Percentiles rank a stretch among this genome's conserved stretches.
Evolutionary conservation across 192 early-diverging fungal genomes (phyloP).

Genomic region (Powellomyces hirtus): DNA sequence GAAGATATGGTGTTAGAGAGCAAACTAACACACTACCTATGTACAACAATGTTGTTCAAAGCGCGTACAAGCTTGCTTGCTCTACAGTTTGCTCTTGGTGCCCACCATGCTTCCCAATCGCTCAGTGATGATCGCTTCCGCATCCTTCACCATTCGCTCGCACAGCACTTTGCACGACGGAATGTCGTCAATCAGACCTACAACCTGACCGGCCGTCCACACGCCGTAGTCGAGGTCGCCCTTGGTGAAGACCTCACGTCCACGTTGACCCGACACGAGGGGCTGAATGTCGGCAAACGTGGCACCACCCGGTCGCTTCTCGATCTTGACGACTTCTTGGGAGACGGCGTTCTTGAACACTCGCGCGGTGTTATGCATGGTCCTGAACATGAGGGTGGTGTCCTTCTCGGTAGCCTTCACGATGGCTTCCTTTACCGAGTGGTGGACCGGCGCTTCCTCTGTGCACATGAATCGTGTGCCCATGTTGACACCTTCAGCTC

Average conservation of each 20-base stretch:
- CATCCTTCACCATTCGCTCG: slow-evolving; percentile 55
- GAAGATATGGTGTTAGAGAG: too few species aligned
- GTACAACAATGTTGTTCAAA: too few species aligned
- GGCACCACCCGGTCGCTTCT: slow-evolving; percentile 61
- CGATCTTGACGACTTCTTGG: slow-evolving; percentile 65
- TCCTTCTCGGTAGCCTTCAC: slow-evolving; percentile 64
- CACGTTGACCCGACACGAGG: slow-evolving; percentile 62
- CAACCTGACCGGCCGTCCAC: slow-evolving; percentile 66
- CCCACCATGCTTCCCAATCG: slow-evolving; percentile 32
- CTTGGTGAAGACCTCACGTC: slow-evolving; percentile 43
- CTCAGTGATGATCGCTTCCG: slow-evolving; percentile 42
- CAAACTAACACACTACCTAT: too few species aligned
- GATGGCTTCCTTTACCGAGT: slow-evolving; percentile 73
- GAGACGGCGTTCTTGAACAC: slow-evolving; percentile 73
- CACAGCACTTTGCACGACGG: slow-evolving; percentile 69
- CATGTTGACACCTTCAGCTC: slow-evolving; percentile 69
- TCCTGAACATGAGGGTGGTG: slow-evolving; percentile 65
- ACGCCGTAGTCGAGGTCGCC: slow-evolving; percentile 49
- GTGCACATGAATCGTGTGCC: slow-evolving; percentile 88
- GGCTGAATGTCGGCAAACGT: slow-evolving; percentile 68
- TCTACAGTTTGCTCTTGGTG: slow-evolving; percentile 18
- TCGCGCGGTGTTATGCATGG: slow-evolving; percentile 66
- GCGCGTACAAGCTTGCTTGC: too few species aligned
- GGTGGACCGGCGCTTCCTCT: slow-evolving; percentile 67
- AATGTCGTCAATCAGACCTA: slow-evolving; percentile 72